Conservation (phyloP, 2,329 filamentous ascomycete species). For the Scedosporium dehoogii region DNA sequence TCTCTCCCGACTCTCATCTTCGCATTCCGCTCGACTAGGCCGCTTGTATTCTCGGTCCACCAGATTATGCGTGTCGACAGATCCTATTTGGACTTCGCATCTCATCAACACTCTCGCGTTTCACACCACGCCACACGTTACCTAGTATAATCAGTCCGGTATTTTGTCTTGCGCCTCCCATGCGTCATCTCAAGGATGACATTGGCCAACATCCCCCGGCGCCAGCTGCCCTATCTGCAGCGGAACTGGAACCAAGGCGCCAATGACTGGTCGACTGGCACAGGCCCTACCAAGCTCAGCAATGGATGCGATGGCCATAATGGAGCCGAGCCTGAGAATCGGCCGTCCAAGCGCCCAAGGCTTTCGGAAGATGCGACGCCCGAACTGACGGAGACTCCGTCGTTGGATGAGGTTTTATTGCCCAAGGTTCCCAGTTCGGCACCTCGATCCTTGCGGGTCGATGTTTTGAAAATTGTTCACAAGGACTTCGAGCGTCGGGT, state of each 20-base stretch:
- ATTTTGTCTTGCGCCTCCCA: neutral
- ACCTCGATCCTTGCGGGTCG: slow-evolving; percentile 31
- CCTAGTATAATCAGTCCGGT: neutral
- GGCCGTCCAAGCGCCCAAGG: slow-evolving; percentile 4
- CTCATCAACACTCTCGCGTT: neutral
- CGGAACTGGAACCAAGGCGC: slow-evolving; percentile 34
- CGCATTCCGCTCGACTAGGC: too few species aligned
- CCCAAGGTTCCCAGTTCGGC: neutral
- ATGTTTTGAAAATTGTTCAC: slow-evolving; percentile 43
- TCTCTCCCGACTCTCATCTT: neutral
- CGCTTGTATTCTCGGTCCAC: neutral
- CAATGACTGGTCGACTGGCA: neutral
- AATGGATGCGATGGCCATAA: neutral
- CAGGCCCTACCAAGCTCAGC: neutral
- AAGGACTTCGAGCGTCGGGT: slow-evolving; percentile 29
- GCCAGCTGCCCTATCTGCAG: slow-evolving; percentile 43
- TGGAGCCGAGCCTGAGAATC: neutral
- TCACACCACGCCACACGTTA: neutral
- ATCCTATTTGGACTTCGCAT: neutral
- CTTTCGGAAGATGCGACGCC: neutral
- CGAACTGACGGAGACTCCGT: neutral
- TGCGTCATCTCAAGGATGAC: slow-evolving; percentile 28
- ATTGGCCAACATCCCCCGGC: slow-evolving; percentile 33
- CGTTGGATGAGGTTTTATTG: neutral
- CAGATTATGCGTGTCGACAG: neutral